Percentiles rank a stretch among this genome's conserved stretches.
phyloP scores from a whole-genome alignment of 495 filamentous ascomycete species.

The Hyaloscypha finlandica region DNA sequence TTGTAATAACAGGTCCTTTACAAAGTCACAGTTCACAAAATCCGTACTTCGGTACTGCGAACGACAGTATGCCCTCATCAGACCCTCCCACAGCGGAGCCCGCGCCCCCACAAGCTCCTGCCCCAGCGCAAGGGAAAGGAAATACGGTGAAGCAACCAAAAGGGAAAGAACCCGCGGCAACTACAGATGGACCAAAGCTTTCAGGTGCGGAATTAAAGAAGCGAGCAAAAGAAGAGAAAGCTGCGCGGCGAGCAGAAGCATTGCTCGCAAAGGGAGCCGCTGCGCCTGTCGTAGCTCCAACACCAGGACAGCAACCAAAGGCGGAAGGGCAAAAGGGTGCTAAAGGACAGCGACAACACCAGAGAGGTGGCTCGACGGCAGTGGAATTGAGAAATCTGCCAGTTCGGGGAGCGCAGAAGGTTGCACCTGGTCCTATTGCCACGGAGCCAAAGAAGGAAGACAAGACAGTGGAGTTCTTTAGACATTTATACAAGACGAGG shows the following conservation, averaged over 20 bases:
- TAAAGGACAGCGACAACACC: constrained; percentile 34
- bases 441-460: constrained; percentile 55
- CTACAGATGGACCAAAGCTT: constrained; percentile 45
- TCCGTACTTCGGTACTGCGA: background rate
- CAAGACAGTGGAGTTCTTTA: constrained; percentile 77
- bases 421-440: constrained; percentile 34
- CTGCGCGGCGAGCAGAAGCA: constrained; percentile 66
- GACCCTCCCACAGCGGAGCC: constrained; percentile 16
- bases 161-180: constrained; percentile 35
- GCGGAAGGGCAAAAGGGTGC: constrained; percentile 40
- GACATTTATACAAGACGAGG: constrained; percentile 80
- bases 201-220: constrained; percentile 74
- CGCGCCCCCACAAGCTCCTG: background rate
- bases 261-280: constrained; percentile 42
- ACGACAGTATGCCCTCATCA: constrained; percentile 26
- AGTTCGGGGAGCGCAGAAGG: constrained; percentile 38
- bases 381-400: constrained; percentile 32
- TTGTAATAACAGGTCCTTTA: background rate
- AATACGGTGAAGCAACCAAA: constrained; percentile 31
- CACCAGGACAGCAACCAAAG: constrained; percentile 31
- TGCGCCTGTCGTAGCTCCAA: constrained; percentile 23
- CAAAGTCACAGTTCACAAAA: background rate
- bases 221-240: constrained; percentile 76
- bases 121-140: constrained; percentile 8
- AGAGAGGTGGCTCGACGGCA: constrained; percentile 32